phyloP scores from a whole-genome alignment of 148 eudicot species.

The Rhododendron ovatum region DNA sequence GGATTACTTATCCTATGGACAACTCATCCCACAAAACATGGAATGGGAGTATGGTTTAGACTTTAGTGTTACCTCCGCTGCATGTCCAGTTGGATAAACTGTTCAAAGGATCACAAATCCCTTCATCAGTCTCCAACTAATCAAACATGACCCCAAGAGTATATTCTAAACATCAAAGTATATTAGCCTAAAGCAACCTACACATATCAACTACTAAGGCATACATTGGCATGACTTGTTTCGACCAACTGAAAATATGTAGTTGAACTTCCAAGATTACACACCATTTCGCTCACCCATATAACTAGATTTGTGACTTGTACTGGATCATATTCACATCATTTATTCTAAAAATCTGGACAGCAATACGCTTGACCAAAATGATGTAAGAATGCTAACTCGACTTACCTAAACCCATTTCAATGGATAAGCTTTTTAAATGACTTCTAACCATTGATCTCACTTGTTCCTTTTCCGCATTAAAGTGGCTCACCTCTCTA shows the following conservation, averaged over 20 bases:
- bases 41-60: not conserved
- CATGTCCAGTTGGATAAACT: not conserved
- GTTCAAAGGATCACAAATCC: not conserved
- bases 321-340: not conserved
- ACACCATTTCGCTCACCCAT: not conserved
- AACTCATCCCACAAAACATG: not conserved
- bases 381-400: not conserved
- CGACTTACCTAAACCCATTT: constrained; percentile 40
- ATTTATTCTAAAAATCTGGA: not conserved
- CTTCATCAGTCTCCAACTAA: not conserved
- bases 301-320: not conserved
- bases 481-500: constrained; percentile 37
- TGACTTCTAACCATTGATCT: constrained; percentile 37
- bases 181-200: not conserved
- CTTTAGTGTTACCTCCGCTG: not conserved
- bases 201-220: not conserved
- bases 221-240: not conserved
- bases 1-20: not conserved
- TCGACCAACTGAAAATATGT: not conserved
- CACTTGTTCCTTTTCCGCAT: constrained; percentile 36
- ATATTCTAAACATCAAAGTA: not conserved
- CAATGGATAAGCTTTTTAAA: constrained; percentile 34
- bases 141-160: not conserved
- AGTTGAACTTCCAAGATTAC: not conserved
- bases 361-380: not conserved